Conservation (phyloP, 31 red algal species). For the Odonthalia washingtoniensis region DNA sequence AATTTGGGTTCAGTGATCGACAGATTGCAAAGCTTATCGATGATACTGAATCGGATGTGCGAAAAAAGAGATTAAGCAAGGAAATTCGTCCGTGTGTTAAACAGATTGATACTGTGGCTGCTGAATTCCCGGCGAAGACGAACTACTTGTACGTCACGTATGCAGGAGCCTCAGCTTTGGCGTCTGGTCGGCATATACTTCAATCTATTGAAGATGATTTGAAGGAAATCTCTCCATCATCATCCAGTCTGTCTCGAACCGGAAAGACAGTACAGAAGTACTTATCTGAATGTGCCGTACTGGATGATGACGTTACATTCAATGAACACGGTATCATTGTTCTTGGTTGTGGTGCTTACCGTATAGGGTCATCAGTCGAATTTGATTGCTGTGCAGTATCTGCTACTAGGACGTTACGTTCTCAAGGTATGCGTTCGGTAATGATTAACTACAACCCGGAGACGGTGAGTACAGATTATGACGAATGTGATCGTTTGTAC, state of each 20-base stretch:
- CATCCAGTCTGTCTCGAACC: neutral
- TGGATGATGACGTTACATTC: conserved; percentile 73
- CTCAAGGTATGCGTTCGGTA: conserved; percentile 74
- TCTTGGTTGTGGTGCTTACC: conserved; percentile 93
- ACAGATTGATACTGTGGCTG: conserved; percentile 97
- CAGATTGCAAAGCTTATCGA: conserved; percentile 84
- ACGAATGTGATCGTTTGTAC: conserved; percentile 97
- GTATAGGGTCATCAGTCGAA: conserved; percentile 98
- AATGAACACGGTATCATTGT: conserved; percentile 92
- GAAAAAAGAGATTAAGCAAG: conserved; percentile 69
- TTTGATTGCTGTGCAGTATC: conserved; percentile 99
- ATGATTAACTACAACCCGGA: conserved; percentile 99
- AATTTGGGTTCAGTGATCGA: conserved; percentile 93
- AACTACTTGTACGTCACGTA: conserved; percentile 98
- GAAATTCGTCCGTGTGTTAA: conserved; percentile 85
- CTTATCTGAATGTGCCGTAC: neutral
- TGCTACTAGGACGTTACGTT: conserved; percentile 77
- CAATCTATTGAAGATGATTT: conserved; percentile 8
- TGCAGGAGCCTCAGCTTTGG: conserved; percentile 42
- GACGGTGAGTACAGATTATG: conserved; percentile 99
- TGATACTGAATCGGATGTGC: conserved; percentile 82
- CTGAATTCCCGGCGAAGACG: conserved; percentile 98
- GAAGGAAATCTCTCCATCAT: neutral
- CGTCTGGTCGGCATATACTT: conserved; percentile 22
- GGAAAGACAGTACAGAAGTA: neutral